Base-by-base conservation (phyloP, 2,329 filamentous ascomycete species). In the Metarhizium robertsii region DNA sequence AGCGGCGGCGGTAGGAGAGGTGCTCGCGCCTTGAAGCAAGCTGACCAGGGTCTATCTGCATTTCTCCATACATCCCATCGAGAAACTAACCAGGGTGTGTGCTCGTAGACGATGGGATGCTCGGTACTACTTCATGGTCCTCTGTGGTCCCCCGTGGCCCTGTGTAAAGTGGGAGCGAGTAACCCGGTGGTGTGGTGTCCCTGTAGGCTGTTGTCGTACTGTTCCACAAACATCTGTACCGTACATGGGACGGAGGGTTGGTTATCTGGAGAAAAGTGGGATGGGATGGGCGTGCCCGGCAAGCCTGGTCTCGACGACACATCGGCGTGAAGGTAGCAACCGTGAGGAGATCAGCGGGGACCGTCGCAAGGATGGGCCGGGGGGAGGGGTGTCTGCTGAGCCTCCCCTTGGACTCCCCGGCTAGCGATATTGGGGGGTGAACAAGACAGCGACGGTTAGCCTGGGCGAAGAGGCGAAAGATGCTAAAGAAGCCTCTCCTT, bases 171-270 rank as follows among this genome's bases (percentile, higher is more conserved):
- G 48, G 16, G 48, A 48, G 49, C 25, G 30, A 48, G 49, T 49
- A 48, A 59, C 52, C 57, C 55, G 56, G 40, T 59, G 55, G 57
- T 60, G 59, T 59, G 59, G 55, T 59, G 58, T 57, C 52, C 42
- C 49, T 47, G 54, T 55, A 54, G 47, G 32, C 45, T 55, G 56
- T 51, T 11, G 51, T 40, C 25, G 52, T 53, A 30, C 49, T 48
- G 48, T 55, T 25, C 16, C 49, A 46, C 54, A 32, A 40, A 45
- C 25, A 32, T 43, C 29, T 52, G 13, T 1, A 25, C 6, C 49
- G 18, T 52, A 48, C 49, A 56, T 51, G 58, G 56, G 52, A 53
- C 52, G 52, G 53, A 25, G 52, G 54, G 52, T 49, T 57, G 54
- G 52, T 49, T 57, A 54, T 57, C 56, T 57, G 58, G 53, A 54